Evolutionary conservation across 2,329 filamentous ascomycete species (phyloP), one percentile per base, ranked within the genome.

Genomic region (Phialophora macrospora): DNA sequence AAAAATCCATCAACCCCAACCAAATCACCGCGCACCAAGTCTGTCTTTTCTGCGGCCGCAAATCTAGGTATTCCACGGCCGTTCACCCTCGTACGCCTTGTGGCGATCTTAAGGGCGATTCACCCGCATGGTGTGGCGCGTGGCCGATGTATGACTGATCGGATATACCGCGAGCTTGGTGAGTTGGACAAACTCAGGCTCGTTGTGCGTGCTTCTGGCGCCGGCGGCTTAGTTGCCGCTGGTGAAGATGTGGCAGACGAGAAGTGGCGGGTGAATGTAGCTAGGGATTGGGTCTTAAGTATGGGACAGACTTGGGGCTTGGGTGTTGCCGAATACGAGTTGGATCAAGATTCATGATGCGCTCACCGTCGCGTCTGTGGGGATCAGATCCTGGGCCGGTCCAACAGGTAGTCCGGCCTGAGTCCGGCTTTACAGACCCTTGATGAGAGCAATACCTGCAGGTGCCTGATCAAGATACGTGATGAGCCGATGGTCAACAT

Each of bases 241-340:
- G 75, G 73, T 26, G 75, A 77, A 20, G 78, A 79, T 68, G 76
- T 74, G 3, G 77, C 76, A 48, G 70, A 73, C 51, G 80, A 80
- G 67, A 82, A 81, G 60, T 83, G 81, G 81, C 78, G 77, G 63
- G 77, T 81, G 14, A 81, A 81, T 73, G 78, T 82, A 7, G 79
- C 77, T 24, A 78, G 79, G 5, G 79, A 81, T 55, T 81, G 79
- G 79, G 78, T 82, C 54, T 79, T 77, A 4, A 78, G 78, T 46
- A 70, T 81, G 73, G 80, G 78, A 2, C 79, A 78, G 70, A 30
- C 62, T 20, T 71, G 67, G 63, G 77, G 75, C 0, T 77, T 82
- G 67, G 78, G 79, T 7, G 76, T 82, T 57, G 78, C 80, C 65
- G 78, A 81, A 68, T 80, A 79, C 20, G 80, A 82, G 65, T 80